Conservation (phyloP, 495 filamentous ascomycete genomes). For the Chlorociboria aeruginascens region DNA sequence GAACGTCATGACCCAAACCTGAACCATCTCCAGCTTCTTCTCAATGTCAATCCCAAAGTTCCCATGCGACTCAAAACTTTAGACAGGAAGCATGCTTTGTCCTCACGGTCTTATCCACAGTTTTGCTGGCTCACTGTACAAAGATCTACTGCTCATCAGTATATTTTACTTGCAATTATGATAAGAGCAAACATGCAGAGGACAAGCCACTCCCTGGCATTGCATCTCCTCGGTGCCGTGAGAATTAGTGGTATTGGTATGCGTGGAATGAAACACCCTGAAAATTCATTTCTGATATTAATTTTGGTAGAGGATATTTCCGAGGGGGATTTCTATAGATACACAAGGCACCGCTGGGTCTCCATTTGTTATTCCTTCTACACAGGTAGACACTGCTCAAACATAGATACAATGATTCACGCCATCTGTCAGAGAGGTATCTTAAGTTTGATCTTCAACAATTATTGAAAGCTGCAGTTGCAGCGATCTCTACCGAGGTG, state of each 20-base stretch:
- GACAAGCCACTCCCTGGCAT: conserved; percentile 1
- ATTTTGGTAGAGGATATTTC: conserved; percentile 6
- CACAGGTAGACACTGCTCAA: conserved; percentile 6
- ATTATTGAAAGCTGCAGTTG: conserved; percentile 24
- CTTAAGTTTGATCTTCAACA: conserved; percentile 26
- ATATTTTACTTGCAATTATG: neutral
- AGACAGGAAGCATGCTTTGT: conserved; percentile 1
- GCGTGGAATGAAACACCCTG: neutral
- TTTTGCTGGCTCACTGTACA: neutral
- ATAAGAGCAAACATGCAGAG: neutral
- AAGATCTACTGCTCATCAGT: conserved; percentile 2
- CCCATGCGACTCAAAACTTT: neutral
- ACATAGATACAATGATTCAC: conserved; percentile 25
- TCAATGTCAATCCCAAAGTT: too few relatives aligned
- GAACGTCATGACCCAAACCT: too few relatives aligned
- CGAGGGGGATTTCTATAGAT: conserved; percentile 22
- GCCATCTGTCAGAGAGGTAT: conserved; percentile 25
- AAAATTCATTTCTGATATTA: neutral
- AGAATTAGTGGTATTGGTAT: conserved; percentile 4
- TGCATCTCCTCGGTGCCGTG: conserved; percentile 3
- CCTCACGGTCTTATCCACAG: neutral
- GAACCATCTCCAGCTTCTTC: too few relatives aligned
- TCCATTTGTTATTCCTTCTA: conserved; percentile 13
- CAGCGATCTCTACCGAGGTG: conserved; percentile 18
- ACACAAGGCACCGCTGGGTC: conserved; percentile 28